A percentile compares a stretch with the other conserved stretches of the same genome.
Evolutionary conservation across 2,329 filamentous ascomycete species (phyloP).

Genomic region (Trichoderma atroviride): DNA sequence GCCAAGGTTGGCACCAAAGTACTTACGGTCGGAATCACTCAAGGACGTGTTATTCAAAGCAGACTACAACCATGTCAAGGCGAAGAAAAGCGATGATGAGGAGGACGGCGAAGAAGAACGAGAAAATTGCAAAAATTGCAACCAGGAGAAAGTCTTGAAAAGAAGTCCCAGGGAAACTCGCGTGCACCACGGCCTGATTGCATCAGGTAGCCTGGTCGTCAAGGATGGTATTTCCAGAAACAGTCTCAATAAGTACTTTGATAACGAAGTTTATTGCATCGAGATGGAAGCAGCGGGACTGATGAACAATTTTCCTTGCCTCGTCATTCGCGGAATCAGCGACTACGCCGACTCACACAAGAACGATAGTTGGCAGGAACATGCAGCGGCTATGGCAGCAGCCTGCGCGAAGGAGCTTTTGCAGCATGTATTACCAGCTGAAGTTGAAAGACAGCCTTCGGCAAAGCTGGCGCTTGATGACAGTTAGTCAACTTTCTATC

Average conservation of each 20-base stretch:
- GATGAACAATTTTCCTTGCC: constrained; percentile 32
- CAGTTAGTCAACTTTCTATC: background rate
- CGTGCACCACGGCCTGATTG: constrained; percentile 34
- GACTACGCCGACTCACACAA: constrained; percentile 46
- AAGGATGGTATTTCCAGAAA: constrained; percentile 28
- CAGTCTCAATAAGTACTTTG: background rate
- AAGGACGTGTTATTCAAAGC: constrained; percentile 30
- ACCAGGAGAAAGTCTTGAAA: background rate
- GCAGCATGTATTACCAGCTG: background rate
- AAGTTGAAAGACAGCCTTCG: background rate
- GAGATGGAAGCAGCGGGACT: constrained; percentile 36
- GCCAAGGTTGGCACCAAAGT: constrained; percentile 22
- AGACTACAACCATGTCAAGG: constrained; percentile 18
- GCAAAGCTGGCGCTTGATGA: background rate
- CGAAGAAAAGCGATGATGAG: background rate
- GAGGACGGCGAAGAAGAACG: background rate
- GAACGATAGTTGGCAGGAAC: constrained; percentile 41
- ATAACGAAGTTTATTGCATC: constrained; percentile 26
- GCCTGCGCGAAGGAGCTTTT: constrained; percentile 34
- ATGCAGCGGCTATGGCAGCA: constrained; percentile 41
- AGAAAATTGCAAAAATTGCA: background rate
- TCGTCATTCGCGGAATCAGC: constrained; percentile 43
- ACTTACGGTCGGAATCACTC: constrained; percentile 10
- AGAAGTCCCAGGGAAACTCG: background rate
- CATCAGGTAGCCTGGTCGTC: constrained; percentile 33